phyloP scores from a whole-genome alignment of 2,329 filamentous ascomycete genomes.

The Drechslerella dactyloides region DNA sequence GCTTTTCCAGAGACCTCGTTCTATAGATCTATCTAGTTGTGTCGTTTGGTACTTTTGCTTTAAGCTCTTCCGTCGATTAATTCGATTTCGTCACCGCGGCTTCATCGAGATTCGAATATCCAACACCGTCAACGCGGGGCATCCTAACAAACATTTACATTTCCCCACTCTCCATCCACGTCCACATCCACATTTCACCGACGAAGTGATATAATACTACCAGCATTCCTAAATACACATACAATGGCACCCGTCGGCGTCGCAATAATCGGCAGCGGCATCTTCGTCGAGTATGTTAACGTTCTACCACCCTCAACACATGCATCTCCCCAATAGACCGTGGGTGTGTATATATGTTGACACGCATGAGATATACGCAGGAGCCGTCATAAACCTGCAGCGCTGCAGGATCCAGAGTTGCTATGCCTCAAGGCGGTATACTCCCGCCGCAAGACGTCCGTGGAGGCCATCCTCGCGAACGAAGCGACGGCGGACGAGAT shows the following conservation, averaged over 20 bases:
- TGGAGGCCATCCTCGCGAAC: conserved; percentile 59
- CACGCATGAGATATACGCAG: conserved; percentile 32
- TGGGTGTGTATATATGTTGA: too few relatives aligned
- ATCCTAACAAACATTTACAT: neutral
- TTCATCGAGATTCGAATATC: conserved; percentile 14
- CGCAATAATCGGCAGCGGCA: conserved; percentile 69
- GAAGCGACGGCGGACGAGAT: conserved; percentile 56
- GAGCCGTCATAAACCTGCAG: conserved; percentile 62
- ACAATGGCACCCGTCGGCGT: conserved; percentile 62
- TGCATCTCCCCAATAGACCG: too few relatives aligned
- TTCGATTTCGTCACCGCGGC: too few relatives aligned
- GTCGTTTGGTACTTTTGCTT: too few relatives aligned
- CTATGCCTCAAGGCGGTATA: conserved; percentile 69
- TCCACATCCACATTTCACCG: too few relatives aligned
- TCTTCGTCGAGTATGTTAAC: conserved; percentile 68
- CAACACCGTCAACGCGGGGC: conserved; percentile 34
- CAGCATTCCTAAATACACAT: neutral
- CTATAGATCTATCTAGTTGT: too few relatives aligned
- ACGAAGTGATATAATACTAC: too few relatives aligned
- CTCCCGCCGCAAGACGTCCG: conserved; percentile 68
- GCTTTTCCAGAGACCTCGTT: too few relatives aligned
- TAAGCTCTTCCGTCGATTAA: too few relatives aligned
- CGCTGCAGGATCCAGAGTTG: conserved; percentile 63
- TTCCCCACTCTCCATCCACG: neutral
- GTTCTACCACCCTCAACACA: too few relatives aligned